Base-by-base conservation (phyloP, 345 rosid species). In the Salix koriyanagi region DNA sequence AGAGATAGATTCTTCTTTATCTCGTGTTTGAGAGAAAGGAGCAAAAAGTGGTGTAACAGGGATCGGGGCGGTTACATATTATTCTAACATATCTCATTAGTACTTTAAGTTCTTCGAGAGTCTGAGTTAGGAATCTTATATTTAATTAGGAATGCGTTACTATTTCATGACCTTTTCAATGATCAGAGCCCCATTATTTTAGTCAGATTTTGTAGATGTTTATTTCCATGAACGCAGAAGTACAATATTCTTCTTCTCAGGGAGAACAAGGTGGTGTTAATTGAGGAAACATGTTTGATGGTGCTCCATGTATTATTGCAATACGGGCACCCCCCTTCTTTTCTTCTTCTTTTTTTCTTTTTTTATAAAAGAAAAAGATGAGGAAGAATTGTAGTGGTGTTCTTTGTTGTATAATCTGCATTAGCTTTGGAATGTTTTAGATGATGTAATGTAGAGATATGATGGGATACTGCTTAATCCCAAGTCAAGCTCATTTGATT, bases 11-110 rank as follows among this genome's bases (percentile, higher is more conserved):
- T 67, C 69, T 58, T 67, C 37, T 75, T 23, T 21, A 73, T 78
- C 76, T 79, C 52, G 16, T 85, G 89, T 85, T 86, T 60, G 82
- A 79, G 74, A 84, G 60, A 65, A 74, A 83, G 91, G 74, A 82
- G 85, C 91, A 79, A 80, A 86, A 86, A 85, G 89, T 71, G 80
- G 69, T 66, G 56, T 71, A 39, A 56, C 67, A 37, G 50, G 19
- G 70, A 75, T 69, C 69, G 66, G 69, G 65, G 30, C 69, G 77
- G 83, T 65, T 64, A 54, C 79, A 75, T 42, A 74, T 85, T 85
- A 83, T 85, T 83, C 83, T 83, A 85, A 78, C 77, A 65, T 74
- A 82, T 76, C 85, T 79, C 65, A 42, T 78, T 69, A 32, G 37
- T 28, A 5, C 69, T 7, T 26, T 0, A 13, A 16, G 37, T 65